Evolutionary conservation across 148 eudicot genomes (phyloP).

Genomic region (Salicornia ramosissima): DNA sequence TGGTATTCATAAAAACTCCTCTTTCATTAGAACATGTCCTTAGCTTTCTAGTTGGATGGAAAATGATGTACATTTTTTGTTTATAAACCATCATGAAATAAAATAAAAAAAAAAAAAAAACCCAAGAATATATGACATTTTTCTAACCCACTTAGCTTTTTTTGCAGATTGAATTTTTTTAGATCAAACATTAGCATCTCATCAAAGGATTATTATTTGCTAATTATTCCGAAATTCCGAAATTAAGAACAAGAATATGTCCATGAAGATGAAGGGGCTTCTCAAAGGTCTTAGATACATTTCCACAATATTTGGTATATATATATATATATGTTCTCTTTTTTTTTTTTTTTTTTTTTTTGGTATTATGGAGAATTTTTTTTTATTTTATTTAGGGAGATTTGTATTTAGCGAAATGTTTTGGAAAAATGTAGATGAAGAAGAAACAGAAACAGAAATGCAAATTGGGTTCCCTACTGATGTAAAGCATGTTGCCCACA

Average conservation of each 20-base stretch:
- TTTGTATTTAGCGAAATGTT: not conserved
- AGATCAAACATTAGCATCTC: not conserved
- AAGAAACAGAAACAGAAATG: constrained; percentile 38
- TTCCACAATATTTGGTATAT: constrained; percentile 21
- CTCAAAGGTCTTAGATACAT: constrained; percentile 27
- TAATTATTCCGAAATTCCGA: not conserved
- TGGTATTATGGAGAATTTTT: not conserved
- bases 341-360: not conserved
- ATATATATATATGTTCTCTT: not conserved
- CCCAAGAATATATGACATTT: constrained; percentile 8
- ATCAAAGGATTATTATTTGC: not conserved
- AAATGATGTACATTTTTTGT: not conserved
- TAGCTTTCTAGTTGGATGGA: not conserved
- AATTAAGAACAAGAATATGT: not conserved
- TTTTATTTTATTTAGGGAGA: not conserved
- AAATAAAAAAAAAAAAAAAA: not conserved
- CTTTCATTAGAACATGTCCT: constrained; percentile 14
- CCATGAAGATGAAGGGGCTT: constrained; percentile 23
- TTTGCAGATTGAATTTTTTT: constrained; percentile 15
- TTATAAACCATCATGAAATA: not conserved
- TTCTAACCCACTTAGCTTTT: not conserved
- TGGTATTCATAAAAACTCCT: not conserved
- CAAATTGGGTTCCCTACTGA: constrained; percentile 50
- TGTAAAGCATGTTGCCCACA: constrained; percentile 55
- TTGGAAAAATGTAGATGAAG: constrained; percentile 29